Evolutionary conservation across 2,329 filamentous ascomycete genomes (phyloP).

Genomic region (Saccharata proteae): DNA sequence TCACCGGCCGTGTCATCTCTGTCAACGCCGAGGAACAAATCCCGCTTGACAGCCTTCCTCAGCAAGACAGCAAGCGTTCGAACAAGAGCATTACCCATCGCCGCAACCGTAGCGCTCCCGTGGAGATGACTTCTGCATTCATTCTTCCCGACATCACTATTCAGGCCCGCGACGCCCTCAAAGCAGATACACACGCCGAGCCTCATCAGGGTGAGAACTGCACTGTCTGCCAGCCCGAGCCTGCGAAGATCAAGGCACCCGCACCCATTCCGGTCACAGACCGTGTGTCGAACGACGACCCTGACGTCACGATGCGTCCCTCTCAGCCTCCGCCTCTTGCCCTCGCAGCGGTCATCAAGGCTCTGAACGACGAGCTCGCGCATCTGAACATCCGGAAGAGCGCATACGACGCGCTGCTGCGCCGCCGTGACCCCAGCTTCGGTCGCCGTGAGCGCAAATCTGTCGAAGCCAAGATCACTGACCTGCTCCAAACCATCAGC

Average conservation of each 20-base stretch:
- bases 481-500: conserved; percentile 52
- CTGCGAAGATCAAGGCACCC: conserved; percentile 31
- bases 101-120: conserved; percentile 35
- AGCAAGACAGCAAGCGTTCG: conserved; percentile 32
- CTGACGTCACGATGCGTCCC: conserved; percentile 48
- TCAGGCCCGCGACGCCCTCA: conserved; percentile 16
- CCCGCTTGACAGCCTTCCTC: conserved; percentile 12
- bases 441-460: conserved; percentile 52
- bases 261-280: conserved; percentile 39
- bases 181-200: conserved; percentile 13
- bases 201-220: conserved; percentile 43
- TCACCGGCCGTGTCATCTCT: conserved; percentile 7
- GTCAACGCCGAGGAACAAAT: conserved; percentile 14
- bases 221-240: conserved; percentile 36
- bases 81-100: conserved; percentile 38
- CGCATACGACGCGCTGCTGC: conserved; percentile 41
- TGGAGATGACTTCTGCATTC: conserved; percentile 52
- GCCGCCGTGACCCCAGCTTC: conserved; percentile 36
- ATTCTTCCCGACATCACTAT: conserved; percentile 53
- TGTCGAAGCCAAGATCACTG: conserved; percentile 49
- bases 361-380: conserved; percentile 64
- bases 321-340: conserved; percentile 58
- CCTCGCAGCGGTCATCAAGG: conserved; percentile 72
- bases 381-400: conserved; percentile 63
- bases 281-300: conserved; percentile 39